Base-by-base conservation (phyloP, 2,329 filamentous ascomycete genomes). In the Apiospora malaysiana region DNA sequence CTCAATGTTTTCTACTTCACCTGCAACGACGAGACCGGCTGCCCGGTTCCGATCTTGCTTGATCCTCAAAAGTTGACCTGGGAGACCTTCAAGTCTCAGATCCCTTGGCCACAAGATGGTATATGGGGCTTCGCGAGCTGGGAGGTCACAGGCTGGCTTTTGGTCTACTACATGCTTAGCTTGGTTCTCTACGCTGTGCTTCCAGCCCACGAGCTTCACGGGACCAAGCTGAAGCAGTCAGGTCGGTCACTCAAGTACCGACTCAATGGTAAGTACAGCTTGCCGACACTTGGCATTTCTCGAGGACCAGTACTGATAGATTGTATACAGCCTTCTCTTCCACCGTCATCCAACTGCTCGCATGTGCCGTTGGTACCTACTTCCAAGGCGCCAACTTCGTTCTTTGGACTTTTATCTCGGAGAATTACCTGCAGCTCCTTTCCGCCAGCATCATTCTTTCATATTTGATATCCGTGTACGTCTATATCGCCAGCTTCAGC, bases 1-100 rank as follows among this genome's bases (percentile, higher is more conserved):
- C 89, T 94, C 76, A 97, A 96, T 82, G 80, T 90, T 76, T 92
- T 95, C 79, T 88, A 91, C 66, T 97, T 98, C 79, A 85, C 92
- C 77, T 98, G 95, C 87, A 98, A 98, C 83, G 95, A 98, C 81
- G 85, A 97, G 73, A 92, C 94, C 9, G 95, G 96, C 71, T 98
- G 96, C 79, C 96, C 95, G 59, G 91, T 93, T 2, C 94, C 95
- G 3, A 94, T 93, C 4, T 86, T 95, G 10, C 87, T 97, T 45
- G 86, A 88, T 75, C 94, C 93, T 40, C 90, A 87, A 70, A 92
- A 89, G 8, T 83, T 97, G 71, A 90, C 90, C 51, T 84, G 94
- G 66, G 88, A 91, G 25, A 88, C 89, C 76, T 84, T 98, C 75
- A 96, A 95, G 84, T 80, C 85, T 70, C 94, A 98, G 78, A 89